phyloP scores from a whole-genome alignment of 768 basidiomycete genomes.

The Suillus fuscotomentosus region DNA sequence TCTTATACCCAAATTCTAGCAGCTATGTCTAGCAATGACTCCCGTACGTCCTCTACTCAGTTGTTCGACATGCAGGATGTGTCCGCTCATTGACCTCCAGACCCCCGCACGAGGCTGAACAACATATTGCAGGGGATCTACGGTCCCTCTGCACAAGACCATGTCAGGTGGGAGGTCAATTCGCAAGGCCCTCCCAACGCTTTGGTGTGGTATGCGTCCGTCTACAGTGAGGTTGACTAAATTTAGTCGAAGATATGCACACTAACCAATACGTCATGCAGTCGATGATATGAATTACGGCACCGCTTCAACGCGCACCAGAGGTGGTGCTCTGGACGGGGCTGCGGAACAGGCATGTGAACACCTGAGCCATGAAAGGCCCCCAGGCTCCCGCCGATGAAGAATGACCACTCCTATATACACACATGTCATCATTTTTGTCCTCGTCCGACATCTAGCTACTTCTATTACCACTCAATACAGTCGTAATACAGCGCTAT shows the following conservation, averaged over 20 bases:
- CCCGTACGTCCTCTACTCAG: background rate
- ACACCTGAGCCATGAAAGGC: background rate
- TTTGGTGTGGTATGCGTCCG: background rate
- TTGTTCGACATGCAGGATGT: background rate
- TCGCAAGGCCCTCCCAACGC: background rate
- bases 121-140: background rate
- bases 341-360: background rate
- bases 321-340: background rate
- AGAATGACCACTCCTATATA: background rate
- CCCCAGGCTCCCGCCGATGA: background rate
- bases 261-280: background rate
- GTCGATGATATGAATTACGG: background rate
- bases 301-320: background rate
- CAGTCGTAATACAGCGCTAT: background rate
- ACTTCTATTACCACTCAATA: background rate
- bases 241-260: too few relatives aligned
- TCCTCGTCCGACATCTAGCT: background rate
- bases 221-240: background rate
- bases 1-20: background rate
- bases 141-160: fast-evolving
- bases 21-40: background rate
- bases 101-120: background rate
- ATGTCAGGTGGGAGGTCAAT: background rate
- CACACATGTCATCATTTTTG: background rate
- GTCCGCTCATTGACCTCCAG: background rate